phyloP scores from a whole-genome alignment of 257 asterid species.

The Salvia hispanica region DNA sequence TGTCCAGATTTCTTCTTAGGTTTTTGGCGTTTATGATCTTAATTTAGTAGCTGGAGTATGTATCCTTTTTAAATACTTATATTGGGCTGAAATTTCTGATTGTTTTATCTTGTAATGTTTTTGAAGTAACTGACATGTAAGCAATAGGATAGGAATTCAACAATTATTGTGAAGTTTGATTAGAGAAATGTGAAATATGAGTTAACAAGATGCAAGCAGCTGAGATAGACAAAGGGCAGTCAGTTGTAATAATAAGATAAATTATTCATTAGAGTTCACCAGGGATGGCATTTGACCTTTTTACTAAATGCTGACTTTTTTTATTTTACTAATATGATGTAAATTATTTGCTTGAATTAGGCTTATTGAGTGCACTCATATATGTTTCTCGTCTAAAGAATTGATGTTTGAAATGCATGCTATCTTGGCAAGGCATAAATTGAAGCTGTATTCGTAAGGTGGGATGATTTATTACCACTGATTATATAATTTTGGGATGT shows the following conservation, averaged over 20 bases:
- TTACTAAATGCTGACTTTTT: neutral
- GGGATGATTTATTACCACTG: neutral
- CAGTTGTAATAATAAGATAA: neutral
- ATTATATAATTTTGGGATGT: neutral
- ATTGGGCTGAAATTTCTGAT: neutral
- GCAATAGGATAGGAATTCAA: neutral
- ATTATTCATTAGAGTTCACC: neutral
- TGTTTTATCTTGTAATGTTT: slow-evolving; percentile 9
- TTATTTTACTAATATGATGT: neutral
- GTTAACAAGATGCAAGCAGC: neutral
- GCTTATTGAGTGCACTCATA: neutral
- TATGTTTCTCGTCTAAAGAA: neutral
- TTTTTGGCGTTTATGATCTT: slow-evolving; percentile 1
- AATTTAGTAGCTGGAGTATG: slow-evolving; percentile 17
- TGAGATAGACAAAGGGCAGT: neutral
- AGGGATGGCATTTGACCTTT: too few species aligned
- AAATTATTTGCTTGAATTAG: neutral
- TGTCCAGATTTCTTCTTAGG: slow-evolving; percentile 9
- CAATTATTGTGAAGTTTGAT: neutral
- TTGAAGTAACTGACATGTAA: slow-evolving; percentile 9
- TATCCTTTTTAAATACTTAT: neutral
- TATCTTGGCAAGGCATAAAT: slow-evolving; percentile 10
- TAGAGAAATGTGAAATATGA: slow-evolving; percentile 3
- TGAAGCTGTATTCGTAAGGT: neutral
- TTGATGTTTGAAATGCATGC: neutral